phyloP scores from a whole-genome alignment of 176 grass and related monocot genomes.

The Melocanna baccifera region DNA sequence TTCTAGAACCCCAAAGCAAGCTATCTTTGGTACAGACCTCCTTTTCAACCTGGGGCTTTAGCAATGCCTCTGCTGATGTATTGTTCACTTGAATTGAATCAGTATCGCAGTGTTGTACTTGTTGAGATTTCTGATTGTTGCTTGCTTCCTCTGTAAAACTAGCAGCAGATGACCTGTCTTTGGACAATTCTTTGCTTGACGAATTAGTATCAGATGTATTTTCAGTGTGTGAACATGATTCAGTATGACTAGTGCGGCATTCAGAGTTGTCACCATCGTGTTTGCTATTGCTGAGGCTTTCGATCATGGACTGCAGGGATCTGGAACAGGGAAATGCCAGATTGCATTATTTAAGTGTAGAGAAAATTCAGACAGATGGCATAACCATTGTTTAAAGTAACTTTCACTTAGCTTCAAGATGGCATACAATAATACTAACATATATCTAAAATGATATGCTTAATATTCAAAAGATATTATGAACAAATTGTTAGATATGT shows the following conservation, averaged over 20 bases:
- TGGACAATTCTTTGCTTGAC: constrained; percentile 54
- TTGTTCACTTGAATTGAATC: constrained; percentile 42
- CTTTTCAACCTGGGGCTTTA: constrained; percentile 26
- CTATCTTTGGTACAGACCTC: constrained; percentile 25
- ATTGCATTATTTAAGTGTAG: constrained; percentile 4
- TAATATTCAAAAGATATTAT: not conserved
- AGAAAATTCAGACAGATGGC: not conserved
- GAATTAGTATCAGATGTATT: constrained; percentile 47
- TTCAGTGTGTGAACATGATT: constrained; percentile 44
- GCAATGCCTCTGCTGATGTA: constrained; percentile 32
- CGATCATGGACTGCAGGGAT: constrained; percentile 69
- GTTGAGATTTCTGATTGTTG: constrained; percentile 37
- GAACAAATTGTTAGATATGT: too few relatives aligned
- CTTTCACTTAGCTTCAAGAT: constrained; percentile 18
- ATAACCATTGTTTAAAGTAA: constrained; percentile 4
- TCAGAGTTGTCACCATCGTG: constrained; percentile 35
- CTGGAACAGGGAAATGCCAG: constrained; percentile 45
- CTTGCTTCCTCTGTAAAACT: constrained; percentile 64
- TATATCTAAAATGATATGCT: not conserved
- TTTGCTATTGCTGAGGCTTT: constrained; percentile 60
- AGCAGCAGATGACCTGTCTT: constrained; percentile 61
- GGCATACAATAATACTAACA: not conserved
- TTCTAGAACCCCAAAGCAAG: constrained; percentile 63
- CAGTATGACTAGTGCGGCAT: constrained; percentile 36
- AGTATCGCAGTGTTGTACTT: constrained; percentile 23